phyloP scores from a whole-genome alignment of 257 asterid genomes.

The Cordia subcordata region DNA sequence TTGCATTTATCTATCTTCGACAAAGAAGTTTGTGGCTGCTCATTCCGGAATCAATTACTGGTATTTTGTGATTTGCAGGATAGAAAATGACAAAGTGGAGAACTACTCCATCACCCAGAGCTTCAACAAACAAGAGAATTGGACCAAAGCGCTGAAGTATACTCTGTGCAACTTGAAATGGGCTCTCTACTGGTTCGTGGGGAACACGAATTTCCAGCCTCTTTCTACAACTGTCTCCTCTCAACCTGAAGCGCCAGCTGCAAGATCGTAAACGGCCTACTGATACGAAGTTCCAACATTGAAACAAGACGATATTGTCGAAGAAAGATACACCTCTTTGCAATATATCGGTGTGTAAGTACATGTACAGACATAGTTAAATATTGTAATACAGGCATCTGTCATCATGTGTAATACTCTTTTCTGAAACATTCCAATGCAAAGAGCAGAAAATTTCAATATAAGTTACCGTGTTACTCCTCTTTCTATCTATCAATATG shows the following conservation, averaged over 20 bases:
- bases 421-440: no score
- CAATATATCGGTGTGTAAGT: neutral
- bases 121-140: constrained; percentile 84
- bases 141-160: constrained; percentile 99
- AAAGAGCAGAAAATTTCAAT: no score
- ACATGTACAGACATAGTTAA: neutral
- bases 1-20: no score
- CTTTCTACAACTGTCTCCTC: constrained; percentile 49
- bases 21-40: no score
- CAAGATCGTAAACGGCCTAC: constrained; percentile 48
- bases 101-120: constrained; percentile 85
- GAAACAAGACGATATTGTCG: constrained; percentile 11
- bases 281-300: constrained; percentile 34
- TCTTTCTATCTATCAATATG: no score
- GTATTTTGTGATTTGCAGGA: constrained; percentile 41
- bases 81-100: constrained; percentile 92
- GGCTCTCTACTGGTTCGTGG: constrained; percentile 97
- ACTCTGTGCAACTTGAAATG: constrained; percentile 94
- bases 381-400: no score
- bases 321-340: neutral
- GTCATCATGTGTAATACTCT: no score
- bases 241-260: constrained; percentile 46
- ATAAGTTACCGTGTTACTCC: no score
- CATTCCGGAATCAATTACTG: no score
- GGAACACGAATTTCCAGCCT: constrained; percentile 91